Base-by-base conservation (phyloP, 192 early-diverging fungal genomes). In the Coemansia sp. region DNA sequence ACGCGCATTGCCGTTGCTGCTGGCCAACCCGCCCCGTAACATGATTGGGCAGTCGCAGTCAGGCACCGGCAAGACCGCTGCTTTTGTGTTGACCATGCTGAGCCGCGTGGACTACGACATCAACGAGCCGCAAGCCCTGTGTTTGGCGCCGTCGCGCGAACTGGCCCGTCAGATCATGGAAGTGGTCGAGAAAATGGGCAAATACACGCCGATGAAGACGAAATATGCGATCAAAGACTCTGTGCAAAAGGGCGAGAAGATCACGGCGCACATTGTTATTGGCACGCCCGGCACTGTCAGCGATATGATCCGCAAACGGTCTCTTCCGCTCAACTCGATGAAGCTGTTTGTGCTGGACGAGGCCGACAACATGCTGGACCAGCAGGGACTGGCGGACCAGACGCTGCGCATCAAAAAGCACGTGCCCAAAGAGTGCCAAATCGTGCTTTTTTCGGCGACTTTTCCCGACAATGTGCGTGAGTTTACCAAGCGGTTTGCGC, bases 41-140 rank as follows among this genome's bases (percentile, higher is more conserved):
- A 91, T 98, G 93, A 96, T 98, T 69, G 97, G 93, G 0, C 97
- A 98, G 81, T 97, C 95, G 60, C 95, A 97, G 74, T 93, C 94
- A 14, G 97, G 97, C 65, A 98, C 97, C 0, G 97, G 96, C 38
- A 98, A 98, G 76, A 97, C 97, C 19, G 97, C 97, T 0, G 94
- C 95, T 8, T 98, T 98, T 77, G 89, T 87, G 2, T 82, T 98
- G 46, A 91, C 93, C 0, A 96, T 98, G 87, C 85, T 98, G 10
- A 88, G 87, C 61, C 86, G 96, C 20, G 84, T 97, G 46, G 88
- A 97, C 69, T 83, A 81, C 52, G 84, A 74, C 46, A 54, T 87
- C 5, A 62, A 88, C 20, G 67, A 78, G 37, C 84, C 92, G 14
- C 93, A 95, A 86, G 93, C 91, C 8, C 67, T 98, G 59, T 94